A percentile compares a stretch with the other conserved stretches of the same genome.
Conservation (phyloP, 2,329 filamentous ascomycete species). For the Paraconiothyrium sp. region DNA sequence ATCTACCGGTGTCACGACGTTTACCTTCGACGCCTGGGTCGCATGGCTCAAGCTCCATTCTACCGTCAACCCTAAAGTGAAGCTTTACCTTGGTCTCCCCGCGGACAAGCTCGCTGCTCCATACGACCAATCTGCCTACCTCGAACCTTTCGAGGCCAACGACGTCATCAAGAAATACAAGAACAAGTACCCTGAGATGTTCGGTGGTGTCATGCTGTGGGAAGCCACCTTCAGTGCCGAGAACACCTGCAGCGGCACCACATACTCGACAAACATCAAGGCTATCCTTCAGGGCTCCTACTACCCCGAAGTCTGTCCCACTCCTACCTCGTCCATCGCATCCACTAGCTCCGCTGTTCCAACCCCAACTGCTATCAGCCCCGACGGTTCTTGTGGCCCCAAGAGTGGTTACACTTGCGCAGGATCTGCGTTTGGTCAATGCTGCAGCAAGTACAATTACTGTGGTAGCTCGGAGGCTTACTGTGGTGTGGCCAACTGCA, state of each 20-base stretch:
- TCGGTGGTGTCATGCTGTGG: conserved; percentile 70
- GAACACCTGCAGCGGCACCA: conserved; percentile 56
- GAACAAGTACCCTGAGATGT: conserved; percentile 50
- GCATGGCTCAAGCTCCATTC: conserved; percentile 49
- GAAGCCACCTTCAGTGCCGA: conserved; percentile 61
- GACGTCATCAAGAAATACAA: conserved; percentile 53
- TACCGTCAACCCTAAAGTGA: conserved; percentile 52
- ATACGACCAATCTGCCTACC: conserved; percentile 52
- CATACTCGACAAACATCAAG: conserved; percentile 61
- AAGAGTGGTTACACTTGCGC: conserved; percentile 24
- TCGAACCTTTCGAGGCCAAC: conserved; percentile 58
- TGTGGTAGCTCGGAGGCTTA: conserved; percentile 22
- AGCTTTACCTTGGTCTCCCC: conserved; percentile 64
- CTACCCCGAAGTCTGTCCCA: conserved; percentile 28
- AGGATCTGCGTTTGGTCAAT: conserved; percentile 25
- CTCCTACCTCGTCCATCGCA: conserved; percentile 20
- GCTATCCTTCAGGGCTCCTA: conserved; percentile 39
- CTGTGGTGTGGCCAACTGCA: conserved; percentile 20
- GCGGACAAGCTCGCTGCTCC: conserved; percentile 37
- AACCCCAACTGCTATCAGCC: conserved; percentile 17
- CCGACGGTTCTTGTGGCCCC: conserved; percentile 25
- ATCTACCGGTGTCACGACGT: conserved; percentile 43
- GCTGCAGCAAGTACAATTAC: conserved; percentile 28
- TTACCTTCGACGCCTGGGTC: conserved; percentile 59
- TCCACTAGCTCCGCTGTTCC: conserved; percentile 19